Conservation (phyloP, 768 basidiomycete species). For the Vararia minispora region DNA sequence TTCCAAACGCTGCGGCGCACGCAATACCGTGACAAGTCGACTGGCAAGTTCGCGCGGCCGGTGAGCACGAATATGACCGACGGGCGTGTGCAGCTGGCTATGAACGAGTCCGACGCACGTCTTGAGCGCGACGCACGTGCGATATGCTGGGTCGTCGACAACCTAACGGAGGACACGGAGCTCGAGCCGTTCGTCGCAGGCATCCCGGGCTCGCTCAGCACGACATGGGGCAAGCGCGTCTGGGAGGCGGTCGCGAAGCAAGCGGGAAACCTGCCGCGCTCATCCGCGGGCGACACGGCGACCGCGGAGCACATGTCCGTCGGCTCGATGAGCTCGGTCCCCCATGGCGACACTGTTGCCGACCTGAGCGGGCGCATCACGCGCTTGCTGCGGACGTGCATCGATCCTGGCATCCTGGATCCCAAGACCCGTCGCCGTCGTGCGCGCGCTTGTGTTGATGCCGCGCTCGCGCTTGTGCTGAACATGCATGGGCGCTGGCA, state of each 20-base stretch:
- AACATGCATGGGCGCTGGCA: conserved; percentile 2
- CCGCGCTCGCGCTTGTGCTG: conserved; percentile 4
- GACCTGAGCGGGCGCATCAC: conserved; percentile 5
- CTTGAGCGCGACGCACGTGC: conserved; percentile 1
- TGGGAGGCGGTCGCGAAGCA: background rate
- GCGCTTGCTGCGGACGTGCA: conserved; percentile 7
- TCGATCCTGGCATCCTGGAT: conserved; percentile 4
- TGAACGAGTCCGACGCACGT: background rate
- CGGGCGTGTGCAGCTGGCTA: conserved; percentile 1
- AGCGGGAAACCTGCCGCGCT: background rate
- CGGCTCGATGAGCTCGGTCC: conserved; percentile 3
- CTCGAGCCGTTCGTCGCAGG: conserved; percentile 1
- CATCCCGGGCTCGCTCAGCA: conserved; percentile 6
- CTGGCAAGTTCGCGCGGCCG: background rate
- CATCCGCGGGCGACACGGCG: background rate
- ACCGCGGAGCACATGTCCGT: conserved; percentile 5
- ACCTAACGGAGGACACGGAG: background rate
- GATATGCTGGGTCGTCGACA: conserved; percentile 2
- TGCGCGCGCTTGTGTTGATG: conserved; percentile 7
- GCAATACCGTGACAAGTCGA: conserved; percentile 3
- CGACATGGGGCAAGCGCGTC: conserved; percentile 2
- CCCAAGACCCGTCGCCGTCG: conserved; percentile 5
- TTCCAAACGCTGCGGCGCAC: conserved; percentile 1
- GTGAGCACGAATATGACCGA: conserved; percentile 3
- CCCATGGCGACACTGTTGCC: background rate